Percentiles rank a stretch among this genome's conserved stretches.
Conservation (phyloP, 495 filamentous ascomycete genomes). For the Extremus antarcticus region DNA sequence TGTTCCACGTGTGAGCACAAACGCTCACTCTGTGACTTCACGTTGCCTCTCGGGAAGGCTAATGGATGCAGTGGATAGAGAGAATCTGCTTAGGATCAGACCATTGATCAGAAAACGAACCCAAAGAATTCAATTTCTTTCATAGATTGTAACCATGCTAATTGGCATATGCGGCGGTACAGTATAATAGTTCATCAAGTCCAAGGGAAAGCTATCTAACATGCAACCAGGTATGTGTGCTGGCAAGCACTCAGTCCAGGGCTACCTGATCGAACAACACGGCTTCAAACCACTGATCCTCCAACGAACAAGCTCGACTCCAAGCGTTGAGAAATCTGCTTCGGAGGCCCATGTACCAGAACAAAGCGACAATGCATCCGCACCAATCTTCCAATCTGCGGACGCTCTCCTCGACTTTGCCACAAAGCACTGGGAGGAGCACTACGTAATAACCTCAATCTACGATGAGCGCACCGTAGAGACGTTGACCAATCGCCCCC, state of each 20-base stretch:
- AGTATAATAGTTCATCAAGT: constrained; percentile 12
- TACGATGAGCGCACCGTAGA: constrained; percentile 58
- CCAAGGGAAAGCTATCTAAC: constrained; percentile 16
- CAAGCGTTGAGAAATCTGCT: constrained; percentile 23
- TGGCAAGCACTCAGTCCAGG: constrained; percentile 75
- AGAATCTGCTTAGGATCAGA: too few species aligned
- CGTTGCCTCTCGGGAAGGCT: too few species aligned
- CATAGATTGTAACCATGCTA: constrained; percentile 48
- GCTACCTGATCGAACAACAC: constrained; percentile 67
- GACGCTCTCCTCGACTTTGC: constrained; percentile 68
- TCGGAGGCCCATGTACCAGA: constrained; percentile 21
- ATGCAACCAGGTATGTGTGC: constrained; percentile 64
- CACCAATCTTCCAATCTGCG: constrained; percentile 42
- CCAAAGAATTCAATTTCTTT: background rate
- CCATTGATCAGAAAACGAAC: too few species aligned
- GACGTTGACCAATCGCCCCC: constrained; percentile 63
- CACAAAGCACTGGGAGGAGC: constrained; percentile 69
- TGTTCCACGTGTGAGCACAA: too few species aligned
- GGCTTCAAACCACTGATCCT: constrained; percentile 55
- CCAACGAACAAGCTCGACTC: constrained; percentile 18
- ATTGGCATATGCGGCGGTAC: constrained; percentile 87
- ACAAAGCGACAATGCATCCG: background rate
- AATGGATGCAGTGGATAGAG: too few species aligned
- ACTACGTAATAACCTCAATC: constrained; percentile 77
- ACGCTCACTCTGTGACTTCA: too few species aligned